Conservation (phyloP, 169 alveolate species). For the Cryptosporidium xiaoi region DNA sequence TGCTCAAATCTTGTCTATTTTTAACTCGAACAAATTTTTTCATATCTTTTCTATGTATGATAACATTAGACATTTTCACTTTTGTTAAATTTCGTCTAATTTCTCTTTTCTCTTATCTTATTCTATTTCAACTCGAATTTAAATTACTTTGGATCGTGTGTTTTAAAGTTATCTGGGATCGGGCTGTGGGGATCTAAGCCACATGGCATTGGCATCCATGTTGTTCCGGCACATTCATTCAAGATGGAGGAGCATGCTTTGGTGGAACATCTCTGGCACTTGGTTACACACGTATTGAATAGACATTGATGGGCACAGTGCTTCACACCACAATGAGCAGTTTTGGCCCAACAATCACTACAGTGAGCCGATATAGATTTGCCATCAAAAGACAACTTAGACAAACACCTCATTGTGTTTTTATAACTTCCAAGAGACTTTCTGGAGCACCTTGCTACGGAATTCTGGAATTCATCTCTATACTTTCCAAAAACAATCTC, state of each 20-base stretch:
- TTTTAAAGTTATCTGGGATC: slow-evolving; percentile 41
- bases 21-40: no score
- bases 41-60: no score
- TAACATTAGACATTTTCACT: no score
- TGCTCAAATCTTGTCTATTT: no score
- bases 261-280: slow-evolving; percentile 61
- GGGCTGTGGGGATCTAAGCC: slow-evolving; percentile 57
- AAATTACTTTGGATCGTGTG: slow-evolving; percentile 22
- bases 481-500: slow-evolving; percentile 15
- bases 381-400: slow-evolving; percentile 22
- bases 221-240: slow-evolving; percentile 71
- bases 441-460: slow-evolving; percentile 58
- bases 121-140: no score
- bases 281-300: slow-evolving; percentile 49
- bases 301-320: slow-evolving; percentile 63
- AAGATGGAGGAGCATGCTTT: slow-evolving; percentile 30
- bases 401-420: slow-evolving; percentile 32
- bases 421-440: slow-evolving; percentile 60
- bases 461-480: slow-evolving; percentile 24
- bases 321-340: slow-evolving; percentile 63
- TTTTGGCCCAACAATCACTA: slow-evolving; percentile 59
- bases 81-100: no score
- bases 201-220: slow-evolving; percentile 69
- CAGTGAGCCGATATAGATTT: slow-evolving; percentile 4
- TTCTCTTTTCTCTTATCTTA: no score